These are phyloP conservation scores for Neopestalotiopsis sp. DNA, from an alignment of 2,329 filamentous ascomycete species.

Conservation along the genomic window DNA sequence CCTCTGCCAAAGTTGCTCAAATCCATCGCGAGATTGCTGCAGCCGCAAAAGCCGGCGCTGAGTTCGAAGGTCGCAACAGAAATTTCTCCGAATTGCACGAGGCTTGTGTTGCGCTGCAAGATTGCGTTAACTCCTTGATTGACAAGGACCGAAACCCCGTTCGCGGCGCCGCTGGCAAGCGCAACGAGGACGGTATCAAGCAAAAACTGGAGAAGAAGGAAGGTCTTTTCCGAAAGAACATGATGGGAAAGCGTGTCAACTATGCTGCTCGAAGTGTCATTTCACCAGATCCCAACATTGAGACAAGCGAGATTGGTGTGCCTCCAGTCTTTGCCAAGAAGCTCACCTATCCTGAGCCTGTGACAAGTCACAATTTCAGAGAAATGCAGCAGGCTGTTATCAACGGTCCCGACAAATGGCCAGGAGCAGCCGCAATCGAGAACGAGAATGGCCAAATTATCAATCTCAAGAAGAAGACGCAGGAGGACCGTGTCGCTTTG, in stretches of 20 bases:
- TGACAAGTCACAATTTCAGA: slow-evolving; percentile 95
- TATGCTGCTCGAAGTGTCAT: slow-evolving; percentile 98
- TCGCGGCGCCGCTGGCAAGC: slow-evolving; percentile 76
- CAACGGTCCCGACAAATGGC: slow-evolving; percentile 93
- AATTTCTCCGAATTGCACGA: slow-evolving; percentile 80
- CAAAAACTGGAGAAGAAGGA: slow-evolving; percentile 99
- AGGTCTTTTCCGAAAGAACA: slow-evolving; percentile 69
- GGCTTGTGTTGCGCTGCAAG: slow-evolving; percentile 83
- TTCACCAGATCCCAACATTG: slow-evolving; percentile 96
- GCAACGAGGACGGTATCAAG: slow-evolving; percentile 93
- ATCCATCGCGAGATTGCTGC: slow-evolving; percentile 72
- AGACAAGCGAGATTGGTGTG: slow-evolving; percentile 98
- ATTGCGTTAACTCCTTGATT: slow-evolving; percentile 89
- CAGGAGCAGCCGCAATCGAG: slow-evolving; percentile 91
- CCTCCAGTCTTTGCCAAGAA: slow-evolving; percentile 97
- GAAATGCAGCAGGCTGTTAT: slow-evolving; percentile 96
- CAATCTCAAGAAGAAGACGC: slow-evolving; percentile 83
- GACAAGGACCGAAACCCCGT: slow-evolving; percentile 87
- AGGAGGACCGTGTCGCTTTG: slow-evolving; percentile 84
- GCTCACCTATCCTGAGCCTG: slow-evolving; percentile 94
- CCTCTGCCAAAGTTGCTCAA: slow-evolving; percentile 74
- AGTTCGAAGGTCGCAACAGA: slow-evolving; percentile 50
- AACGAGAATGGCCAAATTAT: slow-evolving; percentile 94
- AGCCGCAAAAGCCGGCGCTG: slow-evolving; percentile 41
- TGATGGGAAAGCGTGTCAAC: slow-evolving; percentile 52